phyloP scores from a whole-genome alignment of 345 rosid species.

The Camelina laxa region DNA sequence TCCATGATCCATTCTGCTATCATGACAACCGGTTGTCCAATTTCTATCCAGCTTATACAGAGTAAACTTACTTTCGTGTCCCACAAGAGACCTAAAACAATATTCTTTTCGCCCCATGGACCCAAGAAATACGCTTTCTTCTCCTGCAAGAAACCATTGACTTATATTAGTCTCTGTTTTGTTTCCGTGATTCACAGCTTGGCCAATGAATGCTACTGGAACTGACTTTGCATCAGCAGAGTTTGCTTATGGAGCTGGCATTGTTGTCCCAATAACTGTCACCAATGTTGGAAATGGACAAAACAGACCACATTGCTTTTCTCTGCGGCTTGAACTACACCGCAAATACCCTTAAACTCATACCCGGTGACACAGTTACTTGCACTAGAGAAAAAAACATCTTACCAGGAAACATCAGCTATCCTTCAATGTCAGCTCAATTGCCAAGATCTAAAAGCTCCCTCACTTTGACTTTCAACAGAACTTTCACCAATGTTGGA shows the following conservation, averaged over 20 bases:
- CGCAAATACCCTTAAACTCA: not conserved
- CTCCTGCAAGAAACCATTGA: not conserved
- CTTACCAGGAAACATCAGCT: constrained; percentile 51
- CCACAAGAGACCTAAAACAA: not conserved
- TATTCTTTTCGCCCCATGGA: not conserved
- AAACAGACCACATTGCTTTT: constrained; percentile 48
- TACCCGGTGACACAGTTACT: constrained; percentile 45
- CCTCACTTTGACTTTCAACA: constrained; percentile 33
- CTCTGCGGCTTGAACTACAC: constrained; percentile 52
- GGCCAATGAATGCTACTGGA: constrained; percentile 43
- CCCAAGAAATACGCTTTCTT: not conserved
- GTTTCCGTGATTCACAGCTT: constrained; percentile 38
- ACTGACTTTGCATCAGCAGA: constrained; percentile 28
- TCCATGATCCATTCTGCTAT: constrained; percentile 61
- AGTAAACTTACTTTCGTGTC: not conserved
- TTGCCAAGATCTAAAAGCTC: constrained; percentile 2
- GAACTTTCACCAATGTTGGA: constrained; percentile 68
- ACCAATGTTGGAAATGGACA: constrained; percentile 40
- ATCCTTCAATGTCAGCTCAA: constrained; percentile 52
- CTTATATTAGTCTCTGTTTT: not conserved
- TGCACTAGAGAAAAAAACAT: constrained; percentile 39
- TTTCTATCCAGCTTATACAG: not conserved
- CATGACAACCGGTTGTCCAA: constrained; percentile 64
- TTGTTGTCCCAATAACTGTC: constrained; percentile 55
- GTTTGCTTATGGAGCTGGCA: constrained; percentile 64